Conservation (phyloP, 163 green algal species). For the Chlorella variabilis region DNA sequence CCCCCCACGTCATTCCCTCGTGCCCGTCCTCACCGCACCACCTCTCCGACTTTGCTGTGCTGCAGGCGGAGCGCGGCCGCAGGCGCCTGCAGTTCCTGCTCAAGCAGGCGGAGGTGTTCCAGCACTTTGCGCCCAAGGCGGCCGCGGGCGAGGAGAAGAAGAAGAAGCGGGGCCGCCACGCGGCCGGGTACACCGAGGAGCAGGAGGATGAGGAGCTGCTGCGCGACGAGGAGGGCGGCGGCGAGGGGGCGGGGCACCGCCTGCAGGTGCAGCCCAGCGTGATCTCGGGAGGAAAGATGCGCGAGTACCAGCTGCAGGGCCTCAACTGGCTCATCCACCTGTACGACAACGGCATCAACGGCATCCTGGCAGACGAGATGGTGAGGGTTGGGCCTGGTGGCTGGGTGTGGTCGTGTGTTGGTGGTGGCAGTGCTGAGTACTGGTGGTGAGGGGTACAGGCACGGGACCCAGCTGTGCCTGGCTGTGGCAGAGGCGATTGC, state of each 20-base stretch:
- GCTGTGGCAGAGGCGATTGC: too few relatives aligned
- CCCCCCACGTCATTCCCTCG: too few relatives aligned
- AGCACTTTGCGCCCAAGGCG: conserved; percentile 91
- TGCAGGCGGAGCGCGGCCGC: conserved; percentile 75
- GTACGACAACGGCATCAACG: conserved; percentile 99
- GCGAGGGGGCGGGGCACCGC: conserved; percentile 39
- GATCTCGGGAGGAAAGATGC: conserved; percentile 92
- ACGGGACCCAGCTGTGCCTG: too few relatives aligned
- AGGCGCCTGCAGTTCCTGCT: conserved; percentile 94
- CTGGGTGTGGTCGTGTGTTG: too few relatives aligned
- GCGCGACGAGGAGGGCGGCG: conserved; percentile 81
- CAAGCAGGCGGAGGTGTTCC: conserved; percentile 98
- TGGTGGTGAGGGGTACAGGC: too few relatives aligned
- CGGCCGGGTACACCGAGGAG: conserved; percentile 62
- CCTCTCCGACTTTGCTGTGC: not conserved
- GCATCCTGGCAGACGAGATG: conserved; percentile 99
- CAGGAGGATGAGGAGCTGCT: conserved; percentile 87
- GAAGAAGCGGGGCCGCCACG: conserved; percentile 66
- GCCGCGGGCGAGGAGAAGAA: conserved; percentile 53
- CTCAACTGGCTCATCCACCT: conserved; percentile 99
- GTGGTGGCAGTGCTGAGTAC: too few relatives aligned
- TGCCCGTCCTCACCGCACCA: too few relatives aligned
- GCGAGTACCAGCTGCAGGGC: conserved; percentile 93
- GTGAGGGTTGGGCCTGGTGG: too few relatives aligned
- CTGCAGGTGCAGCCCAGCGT: conserved; percentile 88